phyloP scores from a whole-genome alignment of 2,329 filamentous ascomycete genomes.

The Aspergillus cejpii region DNA sequence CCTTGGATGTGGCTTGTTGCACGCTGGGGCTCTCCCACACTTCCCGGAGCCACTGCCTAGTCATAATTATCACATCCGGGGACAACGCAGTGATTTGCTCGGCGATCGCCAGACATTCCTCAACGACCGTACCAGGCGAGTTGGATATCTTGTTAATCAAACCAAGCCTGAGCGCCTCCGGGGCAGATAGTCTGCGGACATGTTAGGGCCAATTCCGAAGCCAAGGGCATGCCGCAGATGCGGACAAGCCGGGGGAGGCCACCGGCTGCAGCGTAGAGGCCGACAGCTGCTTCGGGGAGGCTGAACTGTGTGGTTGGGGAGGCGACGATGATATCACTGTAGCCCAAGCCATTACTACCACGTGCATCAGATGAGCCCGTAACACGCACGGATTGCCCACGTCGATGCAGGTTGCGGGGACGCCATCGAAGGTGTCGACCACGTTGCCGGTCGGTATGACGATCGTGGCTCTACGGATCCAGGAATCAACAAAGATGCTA shows the following conservation, averaged over 20 bases:
- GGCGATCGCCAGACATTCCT: conserved; percentile 61
- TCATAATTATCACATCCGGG: conserved; percentile 68
- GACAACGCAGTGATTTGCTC: conserved; percentile 55
- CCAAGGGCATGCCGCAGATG: conserved; percentile 61
- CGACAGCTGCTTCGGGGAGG: conserved; percentile 64
- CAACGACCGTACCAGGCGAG: conserved; percentile 68
- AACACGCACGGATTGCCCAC: no score
- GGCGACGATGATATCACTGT: conserved; percentile 65
- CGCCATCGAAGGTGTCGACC: no score
- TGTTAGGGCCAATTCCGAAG: conserved; percentile 64
- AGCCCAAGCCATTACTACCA: no score
- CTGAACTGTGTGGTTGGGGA: conserved; percentile 53
- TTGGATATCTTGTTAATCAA: conserved; percentile 59
- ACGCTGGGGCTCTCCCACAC: conserved; percentile 63
- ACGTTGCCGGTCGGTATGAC: no score
- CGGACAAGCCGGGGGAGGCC: conserved; percentile 61
- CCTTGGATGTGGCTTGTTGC: conserved; percentile 65
- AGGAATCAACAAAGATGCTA: no score
- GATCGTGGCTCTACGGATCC: no score
- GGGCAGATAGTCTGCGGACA: conserved; percentile 54
- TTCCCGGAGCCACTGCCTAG: conserved; percentile 59
- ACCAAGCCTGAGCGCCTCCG: conserved; percentile 56
- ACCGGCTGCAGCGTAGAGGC: conserved; percentile 64
- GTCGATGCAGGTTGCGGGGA: no score
- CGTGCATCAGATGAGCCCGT: no score